These are phyloP conservation scores for Lepidium sativum DNA, from an alignment of 345 rosid species.

Conservation along the genomic window DNA sequence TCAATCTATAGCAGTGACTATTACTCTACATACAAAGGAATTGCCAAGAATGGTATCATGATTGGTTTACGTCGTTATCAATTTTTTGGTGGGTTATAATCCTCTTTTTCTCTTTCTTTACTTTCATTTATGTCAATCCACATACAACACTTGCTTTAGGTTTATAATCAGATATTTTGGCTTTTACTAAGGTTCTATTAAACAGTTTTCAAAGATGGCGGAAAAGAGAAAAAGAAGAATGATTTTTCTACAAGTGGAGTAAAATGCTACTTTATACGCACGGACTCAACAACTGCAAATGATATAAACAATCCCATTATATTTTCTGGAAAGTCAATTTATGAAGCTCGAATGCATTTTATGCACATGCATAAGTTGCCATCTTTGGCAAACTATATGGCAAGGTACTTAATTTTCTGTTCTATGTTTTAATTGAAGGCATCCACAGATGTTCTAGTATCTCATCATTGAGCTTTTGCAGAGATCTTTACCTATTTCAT, in stretches of 20 bases:
- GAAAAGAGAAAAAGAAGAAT: constrained; percentile 61
- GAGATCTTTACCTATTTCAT: not conserved
- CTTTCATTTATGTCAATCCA: not conserved
- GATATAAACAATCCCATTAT: constrained; percentile 27
- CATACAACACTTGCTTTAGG: not conserved
- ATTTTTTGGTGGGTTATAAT: constrained; percentile 54
- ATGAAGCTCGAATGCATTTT: constrained; percentile 63
- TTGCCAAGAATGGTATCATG: constrained; percentile 49
- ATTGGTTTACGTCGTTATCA: constrained; percentile 52
- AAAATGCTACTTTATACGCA: constrained; percentile 56
- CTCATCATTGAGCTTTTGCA: not conserved
- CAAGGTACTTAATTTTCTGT: constrained; percentile 32
- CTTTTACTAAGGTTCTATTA: not conserved
- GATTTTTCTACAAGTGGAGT: constrained; percentile 43
- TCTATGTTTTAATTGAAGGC: no score
- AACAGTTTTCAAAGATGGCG: constrained; percentile 82
- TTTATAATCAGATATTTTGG: not conserved
- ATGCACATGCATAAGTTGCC: constrained; percentile 59
- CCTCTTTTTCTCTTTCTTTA: not conserved
- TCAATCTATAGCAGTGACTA: not conserved
- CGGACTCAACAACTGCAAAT: constrained; percentile 37
- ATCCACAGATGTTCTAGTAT: not conserved
- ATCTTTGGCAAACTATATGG: constrained; percentile 57
- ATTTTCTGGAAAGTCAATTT: constrained; percentile 41
- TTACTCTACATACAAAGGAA: constrained; percentile 14